Evolutionary conservation across 345 rosid species (phyloP).

Genomic region (Aquilaria sinensis): DNA sequence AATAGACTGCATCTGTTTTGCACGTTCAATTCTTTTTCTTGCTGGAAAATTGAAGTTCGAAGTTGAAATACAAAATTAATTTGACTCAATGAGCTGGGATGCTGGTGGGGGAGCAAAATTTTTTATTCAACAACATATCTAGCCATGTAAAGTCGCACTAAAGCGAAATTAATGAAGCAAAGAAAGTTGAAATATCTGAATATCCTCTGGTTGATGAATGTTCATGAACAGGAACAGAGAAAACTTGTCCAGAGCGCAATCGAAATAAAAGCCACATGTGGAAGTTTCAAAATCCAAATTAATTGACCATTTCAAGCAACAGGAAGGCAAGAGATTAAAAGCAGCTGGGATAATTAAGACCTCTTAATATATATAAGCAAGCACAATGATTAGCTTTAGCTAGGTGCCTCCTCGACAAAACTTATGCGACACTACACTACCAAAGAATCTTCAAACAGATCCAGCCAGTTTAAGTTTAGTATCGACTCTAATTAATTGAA

Average conservation of each 20-base stretch:
- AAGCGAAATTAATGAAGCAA: too few relatives aligned
- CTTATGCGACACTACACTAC: background rate
- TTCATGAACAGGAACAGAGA: constrained; percentile 3
- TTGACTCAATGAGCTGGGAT: too few relatives aligned
- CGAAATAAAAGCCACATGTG: constrained; percentile 16
- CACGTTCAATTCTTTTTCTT: too few relatives aligned
- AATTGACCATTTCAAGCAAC: constrained; percentile 1
- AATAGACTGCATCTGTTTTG: too few relatives aligned
- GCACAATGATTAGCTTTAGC: too few relatives aligned
- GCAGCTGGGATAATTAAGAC: background rate
- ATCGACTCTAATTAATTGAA: too few relatives aligned
- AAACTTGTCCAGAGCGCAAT: constrained; percentile 14
- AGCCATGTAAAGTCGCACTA: too few relatives aligned
- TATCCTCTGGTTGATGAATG: constrained; percentile 3
- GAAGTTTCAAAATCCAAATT: background rate
- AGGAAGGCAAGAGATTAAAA: too few relatives aligned
- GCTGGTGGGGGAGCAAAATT: too few relatives aligned
- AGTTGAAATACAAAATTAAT: background rate
- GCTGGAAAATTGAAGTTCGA: background rate
- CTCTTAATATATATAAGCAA: background rate
- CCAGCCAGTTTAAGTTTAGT: too few relatives aligned
- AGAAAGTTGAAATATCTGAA: background rate
- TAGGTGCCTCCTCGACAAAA: background rate
- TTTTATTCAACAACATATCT: too few relatives aligned
- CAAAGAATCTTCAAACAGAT: too few relatives aligned